phyloP scores from a whole-genome alignment of 1,284 basidiomycete genomes.

The Ustilago esculenta region DNA sequence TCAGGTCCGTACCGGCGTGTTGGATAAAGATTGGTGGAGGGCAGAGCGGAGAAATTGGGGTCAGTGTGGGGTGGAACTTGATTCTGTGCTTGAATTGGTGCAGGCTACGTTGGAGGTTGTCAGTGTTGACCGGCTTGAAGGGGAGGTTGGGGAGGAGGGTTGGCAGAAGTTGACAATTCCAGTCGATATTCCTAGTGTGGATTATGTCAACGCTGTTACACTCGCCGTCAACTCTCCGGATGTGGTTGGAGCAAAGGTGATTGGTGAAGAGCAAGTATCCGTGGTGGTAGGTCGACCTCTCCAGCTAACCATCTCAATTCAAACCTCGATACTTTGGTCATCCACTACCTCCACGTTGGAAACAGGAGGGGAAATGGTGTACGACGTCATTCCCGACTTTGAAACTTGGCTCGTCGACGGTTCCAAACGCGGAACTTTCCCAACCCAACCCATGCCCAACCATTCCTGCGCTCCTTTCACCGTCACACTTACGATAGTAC shows the following conservation, averaged over 20 bases:
- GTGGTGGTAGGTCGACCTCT: slow-evolving; percentile 43
- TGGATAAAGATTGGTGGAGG: slow-evolving; percentile 36
- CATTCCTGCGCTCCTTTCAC: not conserved
- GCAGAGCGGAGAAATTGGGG: slow-evolving; percentile 20
- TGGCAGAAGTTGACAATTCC: slow-evolving; percentile 53
- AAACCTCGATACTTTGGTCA: slow-evolving; percentile 31
- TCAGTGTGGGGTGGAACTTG: not conserved
- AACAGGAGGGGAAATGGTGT: slow-evolving; percentile 34
- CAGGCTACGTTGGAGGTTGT: slow-evolving; percentile 1
- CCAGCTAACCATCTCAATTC: slow-evolving; percentile 26
- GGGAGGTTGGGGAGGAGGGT: not conserved
- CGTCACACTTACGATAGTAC: slow-evolving; percentile 42
- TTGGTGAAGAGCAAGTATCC: not conserved
- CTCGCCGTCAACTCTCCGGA: slow-evolving; percentile 1
- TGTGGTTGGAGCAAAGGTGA: not conserved
- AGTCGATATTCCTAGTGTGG: slow-evolving; percentile 48
- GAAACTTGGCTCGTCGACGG: slow-evolving; percentile 61
- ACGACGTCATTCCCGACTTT: slow-evolving; percentile 55
- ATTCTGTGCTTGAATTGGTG: not conserved
- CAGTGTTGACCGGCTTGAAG: not conserved
- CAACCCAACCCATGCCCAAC: not conserved
- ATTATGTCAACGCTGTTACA: slow-evolving; percentile 46
- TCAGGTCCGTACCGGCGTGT: slow-evolving; percentile 9
- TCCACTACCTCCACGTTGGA: not conserved
- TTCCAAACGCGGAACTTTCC: slow-evolving; percentile 38